A percentile compares a stretch with the other conserved stretches of the same genome.
Conservation (phyloP, 495 filamentous ascomycete genomes). For the Parachaetomium inaequale region DNA sequence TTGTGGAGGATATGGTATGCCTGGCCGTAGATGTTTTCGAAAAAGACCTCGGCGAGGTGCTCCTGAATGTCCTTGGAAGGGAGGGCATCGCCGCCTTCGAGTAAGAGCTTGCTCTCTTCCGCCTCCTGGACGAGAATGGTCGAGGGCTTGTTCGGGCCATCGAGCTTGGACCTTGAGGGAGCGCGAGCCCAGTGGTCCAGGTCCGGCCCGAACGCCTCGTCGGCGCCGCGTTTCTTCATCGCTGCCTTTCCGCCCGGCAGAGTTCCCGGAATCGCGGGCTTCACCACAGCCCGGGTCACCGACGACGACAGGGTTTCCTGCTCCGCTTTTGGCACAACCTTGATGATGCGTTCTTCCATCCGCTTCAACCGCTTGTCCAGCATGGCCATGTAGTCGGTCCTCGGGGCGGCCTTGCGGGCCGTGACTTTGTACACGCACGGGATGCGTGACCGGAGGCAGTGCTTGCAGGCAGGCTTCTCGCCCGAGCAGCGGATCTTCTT, state of each 20-base stretch:
- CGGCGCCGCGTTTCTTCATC: slow-evolving; percentile 78
- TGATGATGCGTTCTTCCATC: slow-evolving; percentile 98
- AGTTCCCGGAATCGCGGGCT: slow-evolving; percentile 66
- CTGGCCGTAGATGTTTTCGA: slow-evolving; percentile 94
- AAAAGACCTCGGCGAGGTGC: slow-evolving; percentile 91
- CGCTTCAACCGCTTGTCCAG: slow-evolving; percentile 85
- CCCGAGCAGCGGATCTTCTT: slow-evolving; percentile 99
- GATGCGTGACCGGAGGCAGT: slow-evolving; percentile 88
- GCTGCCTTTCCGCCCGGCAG: slow-evolving; percentile 45
- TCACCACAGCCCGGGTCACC: slow-evolving; percentile 73
- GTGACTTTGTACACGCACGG: slow-evolving; percentile 99
- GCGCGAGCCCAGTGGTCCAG: slow-evolving; percentile 76
- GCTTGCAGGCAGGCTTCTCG: slow-evolving; percentile 95
- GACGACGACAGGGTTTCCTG: slow-evolving; percentile 47
- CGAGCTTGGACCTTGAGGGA: slow-evolving; percentile 44
- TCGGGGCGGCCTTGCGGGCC: slow-evolving; percentile 87
- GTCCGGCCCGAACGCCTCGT: slow-evolving; percentile 82
- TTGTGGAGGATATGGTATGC: slow-evolving; percentile 95
- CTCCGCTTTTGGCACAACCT: slow-evolving; percentile 86
- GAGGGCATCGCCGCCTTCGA: slow-evolving; percentile 77
- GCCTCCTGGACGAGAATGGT: slow-evolving; percentile 60
- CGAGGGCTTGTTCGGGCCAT: slow-evolving; percentile 48
- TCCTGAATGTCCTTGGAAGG: slow-evolving; percentile 89
- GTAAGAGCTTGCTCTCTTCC: slow-evolving; percentile 68
- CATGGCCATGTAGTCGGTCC: slow-evolving; percentile 99